A percentile compares a stretch with the other conserved stretches of the same genome.
Evolutionary conservation across 768 basidiomycete genomes (phyloP).

Genomic region (Russula ochroleuca): DNA sequence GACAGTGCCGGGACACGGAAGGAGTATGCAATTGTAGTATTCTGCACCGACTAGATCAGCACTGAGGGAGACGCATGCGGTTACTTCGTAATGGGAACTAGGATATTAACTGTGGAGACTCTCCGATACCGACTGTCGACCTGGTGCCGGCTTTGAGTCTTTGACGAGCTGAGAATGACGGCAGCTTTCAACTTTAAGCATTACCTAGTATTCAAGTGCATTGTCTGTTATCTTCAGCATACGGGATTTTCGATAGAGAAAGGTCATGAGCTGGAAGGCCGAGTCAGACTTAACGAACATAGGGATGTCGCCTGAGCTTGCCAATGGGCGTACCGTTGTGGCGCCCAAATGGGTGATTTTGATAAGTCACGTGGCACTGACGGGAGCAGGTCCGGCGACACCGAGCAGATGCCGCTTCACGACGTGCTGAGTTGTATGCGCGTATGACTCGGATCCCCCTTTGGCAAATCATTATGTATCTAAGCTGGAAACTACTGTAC

Average conservation of each 20-base stretch:
- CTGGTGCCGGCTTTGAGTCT: background rate
- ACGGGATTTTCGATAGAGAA: background rate
- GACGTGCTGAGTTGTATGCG: no score
- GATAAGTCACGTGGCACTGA: no score
- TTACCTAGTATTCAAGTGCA: background rate
- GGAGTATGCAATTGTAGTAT: background rate
- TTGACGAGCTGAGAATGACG: background rate
- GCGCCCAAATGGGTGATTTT: no score
- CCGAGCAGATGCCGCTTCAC: no score
- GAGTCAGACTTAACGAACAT: no score
- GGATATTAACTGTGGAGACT: background rate
- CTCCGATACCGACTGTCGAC: background rate
- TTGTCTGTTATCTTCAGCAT: background rate
- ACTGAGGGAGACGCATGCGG: background rate
- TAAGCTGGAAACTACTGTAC: no score
- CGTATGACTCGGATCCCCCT: no score
- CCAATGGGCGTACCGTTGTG: no score
- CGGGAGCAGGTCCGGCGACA: no score
- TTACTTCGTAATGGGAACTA: background rate
- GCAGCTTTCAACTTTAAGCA: background rate
- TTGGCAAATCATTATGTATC: no score
- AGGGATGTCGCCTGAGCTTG: no score
- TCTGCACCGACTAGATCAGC: background rate
- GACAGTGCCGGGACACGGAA: background rate
- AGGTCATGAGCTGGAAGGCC: background rate